Percentiles rank a stretch among this genome's conserved stretches.
Evolutionary conservation across 768 basidiomycete species (phyloP).

Genomic region (Sutorius australiensis): DNA sequence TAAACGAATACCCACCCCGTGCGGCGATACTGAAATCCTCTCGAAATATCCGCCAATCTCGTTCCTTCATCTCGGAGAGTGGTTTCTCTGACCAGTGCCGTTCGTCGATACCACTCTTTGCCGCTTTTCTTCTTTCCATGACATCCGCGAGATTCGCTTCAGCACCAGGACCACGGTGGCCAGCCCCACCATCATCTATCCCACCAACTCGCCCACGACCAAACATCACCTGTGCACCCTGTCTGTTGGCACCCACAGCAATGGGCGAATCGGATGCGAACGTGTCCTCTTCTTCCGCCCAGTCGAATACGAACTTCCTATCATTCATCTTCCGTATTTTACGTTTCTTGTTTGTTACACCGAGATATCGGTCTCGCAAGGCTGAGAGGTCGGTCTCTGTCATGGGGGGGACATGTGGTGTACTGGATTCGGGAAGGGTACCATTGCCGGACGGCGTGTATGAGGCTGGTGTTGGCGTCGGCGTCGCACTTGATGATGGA

Average conservation of each 20-base stretch:
- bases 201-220: conserved; percentile 80
- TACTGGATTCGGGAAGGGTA: conserved; percentile 36
- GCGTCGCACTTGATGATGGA: conserved; percentile 35
- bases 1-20: conserved; percentile 51
- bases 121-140: conserved; percentile 78
- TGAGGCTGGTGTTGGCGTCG: conserved; percentile 54
- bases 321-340: conserved; percentile 94
- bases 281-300: conserved; percentile 97
- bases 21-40: conserved; percentile 98
- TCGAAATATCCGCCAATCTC: conserved; percentile 98
- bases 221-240: conserved; percentile 87
- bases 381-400: conserved; percentile 75
- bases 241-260: conserved; percentile 64
- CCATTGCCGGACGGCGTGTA: conserved; percentile 29
- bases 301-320: conserved; percentile 98
- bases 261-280: conserved; percentile 73
- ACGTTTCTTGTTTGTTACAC: conserved; percentile 90
- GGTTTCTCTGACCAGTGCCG: conserved; percentile 98
- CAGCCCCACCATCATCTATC: conserved; percentile 72
- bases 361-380: conserved; percentile 91
- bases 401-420: conserved; percentile 58
- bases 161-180: conserved; percentile 29
- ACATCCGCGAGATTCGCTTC: conserved; percentile 70
- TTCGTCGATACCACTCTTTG: conserved; percentile 82
- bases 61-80: conserved; percentile 86